phyloP scores from a whole-genome alignment of 1,284 basidiomycete species.

The Testicularia cyperi region DNA sequence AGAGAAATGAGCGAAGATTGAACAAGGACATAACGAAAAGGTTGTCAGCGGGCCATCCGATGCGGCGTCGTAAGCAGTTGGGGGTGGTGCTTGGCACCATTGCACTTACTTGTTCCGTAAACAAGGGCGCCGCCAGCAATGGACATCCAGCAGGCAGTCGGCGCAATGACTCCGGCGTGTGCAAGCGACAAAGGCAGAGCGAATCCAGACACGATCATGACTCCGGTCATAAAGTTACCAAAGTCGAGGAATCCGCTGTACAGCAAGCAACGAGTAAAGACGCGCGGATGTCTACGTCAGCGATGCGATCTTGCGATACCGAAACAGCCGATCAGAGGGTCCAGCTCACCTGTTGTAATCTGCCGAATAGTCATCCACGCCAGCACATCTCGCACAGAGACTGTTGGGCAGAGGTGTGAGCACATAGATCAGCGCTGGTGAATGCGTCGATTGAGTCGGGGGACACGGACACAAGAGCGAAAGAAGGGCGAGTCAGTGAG shows the following conservation, averaged over 20 bases:
- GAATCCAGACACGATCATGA: constrained; percentile 85
- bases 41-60: too few relatives aligned
- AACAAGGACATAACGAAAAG: too few relatives aligned
- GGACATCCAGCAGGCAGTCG: constrained; percentile 87
- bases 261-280: not conserved
- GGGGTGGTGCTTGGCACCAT: too few relatives aligned
- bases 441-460: too few relatives aligned
- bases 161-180: constrained; percentile 83
- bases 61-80: too few relatives aligned
- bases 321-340: too few relatives aligned
- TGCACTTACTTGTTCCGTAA: constrained; percentile 86
- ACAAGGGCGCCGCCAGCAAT: constrained; percentile 90
- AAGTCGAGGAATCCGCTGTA: constrained; percentile 70
- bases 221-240: constrained; percentile 88
- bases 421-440: constrained; percentile 89
- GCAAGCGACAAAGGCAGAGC: constrained; percentile 88
- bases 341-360: constrained; percentile 63
- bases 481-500: too few relatives aligned
- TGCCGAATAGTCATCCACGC: constrained; percentile 65
- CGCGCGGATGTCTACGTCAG: too few relatives aligned
- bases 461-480: not conserved
- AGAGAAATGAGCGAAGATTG: too few relatives aligned
- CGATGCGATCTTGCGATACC: too few relatives aligned
- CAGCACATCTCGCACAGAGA: constrained; percentile 65
- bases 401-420: constrained; percentile 94